Evolutionary conservation across 495 filamentous ascomycete genomes (phyloP).

Genomic region (Podospora bellae-mahoneyi): DNA sequence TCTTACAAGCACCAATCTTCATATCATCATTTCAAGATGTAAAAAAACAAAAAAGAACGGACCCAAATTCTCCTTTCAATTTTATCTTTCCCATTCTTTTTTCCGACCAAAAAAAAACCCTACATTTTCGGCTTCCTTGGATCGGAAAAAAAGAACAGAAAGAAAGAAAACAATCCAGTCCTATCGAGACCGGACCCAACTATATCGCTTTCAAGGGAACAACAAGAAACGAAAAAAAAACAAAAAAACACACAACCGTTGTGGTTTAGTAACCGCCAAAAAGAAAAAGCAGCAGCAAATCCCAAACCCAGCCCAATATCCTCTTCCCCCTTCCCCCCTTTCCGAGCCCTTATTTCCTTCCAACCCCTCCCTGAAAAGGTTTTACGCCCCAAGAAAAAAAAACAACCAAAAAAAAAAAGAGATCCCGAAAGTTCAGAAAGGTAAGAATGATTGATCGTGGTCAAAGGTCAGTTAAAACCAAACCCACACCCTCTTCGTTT

Average conservation of each 20-base stretch:
- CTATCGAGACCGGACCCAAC: not conserved
- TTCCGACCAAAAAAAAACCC: not conserved
- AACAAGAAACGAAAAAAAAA: not conserved
- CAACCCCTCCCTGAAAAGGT: not conserved
- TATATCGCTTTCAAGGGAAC: not conserved
- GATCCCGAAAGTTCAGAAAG: not conserved
- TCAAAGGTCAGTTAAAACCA: not conserved
- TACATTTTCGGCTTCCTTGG: not conserved
- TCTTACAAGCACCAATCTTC: no score
- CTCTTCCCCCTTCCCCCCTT: not conserved
- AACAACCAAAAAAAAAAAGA: not conserved
- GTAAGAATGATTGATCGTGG: not conserved
- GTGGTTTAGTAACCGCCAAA: not conserved
- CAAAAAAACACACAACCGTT: not conserved
- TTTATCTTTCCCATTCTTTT: not conserved
- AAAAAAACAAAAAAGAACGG: not conserved
- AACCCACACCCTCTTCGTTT: not conserved
- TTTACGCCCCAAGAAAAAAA: not conserved
- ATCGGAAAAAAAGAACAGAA: not conserved
- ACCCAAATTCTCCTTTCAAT: not conserved
- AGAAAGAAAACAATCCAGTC: not conserved
- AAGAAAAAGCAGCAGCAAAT: not conserved
- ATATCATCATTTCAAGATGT: not conserved
- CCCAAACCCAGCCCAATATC: not conserved
- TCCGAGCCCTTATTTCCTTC: not conserved